Evolutionary conservation across 2,329 filamentous ascomycete genomes (phyloP).

Genomic region (Emergomyces pasteurianus): DNA sequence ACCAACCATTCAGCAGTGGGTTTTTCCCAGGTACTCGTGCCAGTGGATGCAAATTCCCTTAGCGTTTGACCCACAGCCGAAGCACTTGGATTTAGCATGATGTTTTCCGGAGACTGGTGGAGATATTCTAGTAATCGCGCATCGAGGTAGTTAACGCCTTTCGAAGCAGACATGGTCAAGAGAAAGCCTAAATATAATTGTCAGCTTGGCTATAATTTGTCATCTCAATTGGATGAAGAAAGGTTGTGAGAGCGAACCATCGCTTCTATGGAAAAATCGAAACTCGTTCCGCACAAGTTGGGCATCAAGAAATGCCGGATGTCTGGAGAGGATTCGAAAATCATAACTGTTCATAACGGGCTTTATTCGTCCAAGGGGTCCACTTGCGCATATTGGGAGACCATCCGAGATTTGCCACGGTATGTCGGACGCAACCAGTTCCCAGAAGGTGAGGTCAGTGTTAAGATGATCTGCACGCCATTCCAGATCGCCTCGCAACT

Average conservation of each 20-base stretch:
- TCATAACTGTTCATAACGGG: background rate
- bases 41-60: background rate
- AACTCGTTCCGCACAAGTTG: conserved; percentile 3
- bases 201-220: background rate
- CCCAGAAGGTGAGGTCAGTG: conserved; percentile 1
- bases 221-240: background rate
- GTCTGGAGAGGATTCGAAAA: conserved; percentile 1
- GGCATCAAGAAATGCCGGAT: background rate
- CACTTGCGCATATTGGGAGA: background rate
- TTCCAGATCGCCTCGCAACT: background rate
- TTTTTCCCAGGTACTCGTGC: conserved; percentile 1
- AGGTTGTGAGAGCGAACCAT: background rate
- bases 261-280: background rate
- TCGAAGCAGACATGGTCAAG: background rate
- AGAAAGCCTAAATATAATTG: background rate
- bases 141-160: conserved; percentile 1
- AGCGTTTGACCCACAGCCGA: background rate
- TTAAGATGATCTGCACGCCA: conserved; percentile 2
- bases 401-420: background rate
- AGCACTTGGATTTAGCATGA: background rate
- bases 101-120: background rate
- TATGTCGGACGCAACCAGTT: background rate
- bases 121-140: conserved; percentile 1
- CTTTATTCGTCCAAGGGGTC: background rate
- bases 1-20: conserved; percentile 1